These are phyloP conservation scores for Yamagishiella unicocca DNA, from an alignment of 139 green algal species.

Conservation along the genomic window DNA sequence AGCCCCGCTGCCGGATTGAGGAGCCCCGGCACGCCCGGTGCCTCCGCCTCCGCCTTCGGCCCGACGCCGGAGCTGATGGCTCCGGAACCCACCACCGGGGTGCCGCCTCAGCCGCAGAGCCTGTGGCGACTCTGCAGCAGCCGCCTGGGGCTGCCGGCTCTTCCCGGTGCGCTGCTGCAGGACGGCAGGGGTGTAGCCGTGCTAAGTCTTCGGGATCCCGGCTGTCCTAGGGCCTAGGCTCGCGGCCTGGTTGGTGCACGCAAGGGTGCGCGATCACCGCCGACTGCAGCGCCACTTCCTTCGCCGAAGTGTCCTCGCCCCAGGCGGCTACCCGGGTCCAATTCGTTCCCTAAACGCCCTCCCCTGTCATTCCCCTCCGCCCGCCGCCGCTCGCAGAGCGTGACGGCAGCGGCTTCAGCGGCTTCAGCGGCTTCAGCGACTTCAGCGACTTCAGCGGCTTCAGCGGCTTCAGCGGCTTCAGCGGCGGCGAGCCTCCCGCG, in stretches of 20 bases:
- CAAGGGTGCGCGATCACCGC: too few species aligned
- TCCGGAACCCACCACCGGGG: not conserved
- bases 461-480: too few species aligned
- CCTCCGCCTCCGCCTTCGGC: constrained; percentile 18
- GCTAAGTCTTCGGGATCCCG: too few species aligned
- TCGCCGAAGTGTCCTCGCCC: not conserved
- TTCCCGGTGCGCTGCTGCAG: not conserved
- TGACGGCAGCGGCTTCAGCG: too few species aligned
- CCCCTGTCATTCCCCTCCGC: too few species aligned
- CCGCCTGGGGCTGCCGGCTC: not conserved
- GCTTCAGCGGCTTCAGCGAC: too few species aligned
- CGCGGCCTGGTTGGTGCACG: too few species aligned
- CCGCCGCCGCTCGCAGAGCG: too few species aligned
- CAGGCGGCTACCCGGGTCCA: not conserved
- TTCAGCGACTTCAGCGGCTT: too few species aligned
- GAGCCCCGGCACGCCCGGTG: not conserved
- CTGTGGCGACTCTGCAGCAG: constrained; percentile 14
- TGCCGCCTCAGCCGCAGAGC: constrained; percentile 4
- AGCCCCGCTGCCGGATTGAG: not conserved
- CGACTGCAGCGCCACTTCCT: not conserved
- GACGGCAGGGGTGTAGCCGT: too few species aligned
- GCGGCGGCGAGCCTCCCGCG: not conserved
- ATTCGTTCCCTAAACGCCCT: too few species aligned
- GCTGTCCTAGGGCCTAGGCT: too few species aligned
- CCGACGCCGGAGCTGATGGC: constrained; percentile 26